Conservation (phyloP, 768 basidiomycete species). For the Boletus vinaceobasis region DNA sequence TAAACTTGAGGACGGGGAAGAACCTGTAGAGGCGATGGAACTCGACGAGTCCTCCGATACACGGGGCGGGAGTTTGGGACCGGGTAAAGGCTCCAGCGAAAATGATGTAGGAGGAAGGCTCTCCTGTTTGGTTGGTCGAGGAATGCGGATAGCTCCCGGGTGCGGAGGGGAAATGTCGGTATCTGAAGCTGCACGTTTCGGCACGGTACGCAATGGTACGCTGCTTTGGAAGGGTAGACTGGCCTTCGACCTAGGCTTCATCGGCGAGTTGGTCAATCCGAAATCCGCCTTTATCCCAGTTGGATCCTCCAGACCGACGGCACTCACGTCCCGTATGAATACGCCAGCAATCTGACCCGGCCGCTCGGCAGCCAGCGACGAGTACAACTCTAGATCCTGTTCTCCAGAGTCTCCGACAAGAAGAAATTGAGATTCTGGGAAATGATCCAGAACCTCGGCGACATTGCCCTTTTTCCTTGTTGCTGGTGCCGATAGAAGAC, state of each 20-base stretch:
- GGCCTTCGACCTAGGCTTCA: constrained; percentile 4
- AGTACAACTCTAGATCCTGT: constrained; percentile 91
- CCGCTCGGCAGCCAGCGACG: constrained; percentile 65
- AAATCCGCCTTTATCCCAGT: constrained; percentile 41
- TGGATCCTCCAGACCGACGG: constrained; percentile 52
- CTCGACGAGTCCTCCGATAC: constrained; percentile 27
- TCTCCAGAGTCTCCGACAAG: constrained; percentile 92
- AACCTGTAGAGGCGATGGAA: constrained; percentile 19
- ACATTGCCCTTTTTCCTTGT: constrained; percentile 80
- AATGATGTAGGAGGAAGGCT: constrained; percentile 13
- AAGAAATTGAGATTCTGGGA: constrained; percentile 73
- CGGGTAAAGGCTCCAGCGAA: constrained; percentile 13
- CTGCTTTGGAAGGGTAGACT: constrained; percentile 2
- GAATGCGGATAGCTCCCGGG: constrained; percentile 10
- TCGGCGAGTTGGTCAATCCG: constrained; percentile 2
- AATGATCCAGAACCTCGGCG: constrained; percentile 71
- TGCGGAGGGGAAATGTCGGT: constrained; percentile 9
- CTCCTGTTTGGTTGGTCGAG: constrained; percentile 10
- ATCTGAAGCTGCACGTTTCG: constrained; percentile 22
- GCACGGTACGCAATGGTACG: background rate
- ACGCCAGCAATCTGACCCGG: constrained; percentile 71
- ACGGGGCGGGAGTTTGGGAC: constrained; percentile 1
- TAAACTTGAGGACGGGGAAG: constrained; percentile 19
- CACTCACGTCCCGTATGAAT: constrained; percentile 76
- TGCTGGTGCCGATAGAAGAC: constrained; percentile 78